Conservation (phyloP, 495 filamentous ascomycete species). For the Daldinia caldariorum region DNA sequence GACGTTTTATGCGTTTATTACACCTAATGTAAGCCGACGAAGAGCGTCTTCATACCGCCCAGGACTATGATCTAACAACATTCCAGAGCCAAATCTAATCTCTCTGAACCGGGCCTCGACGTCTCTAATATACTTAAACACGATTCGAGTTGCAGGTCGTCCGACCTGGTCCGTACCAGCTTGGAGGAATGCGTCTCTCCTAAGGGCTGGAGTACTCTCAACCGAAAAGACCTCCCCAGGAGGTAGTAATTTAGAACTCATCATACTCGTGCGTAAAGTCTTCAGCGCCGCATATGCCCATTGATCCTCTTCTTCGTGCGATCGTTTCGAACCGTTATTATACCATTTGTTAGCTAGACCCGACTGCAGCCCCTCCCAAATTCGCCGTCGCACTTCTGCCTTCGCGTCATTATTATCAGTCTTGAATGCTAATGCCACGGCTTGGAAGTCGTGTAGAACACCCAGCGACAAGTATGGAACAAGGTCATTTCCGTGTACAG, state of each 20-base stretch:
- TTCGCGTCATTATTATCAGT: slow-evolving; percentile 71
- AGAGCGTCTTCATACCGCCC: slow-evolving; percentile 72
- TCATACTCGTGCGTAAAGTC: slow-evolving; percentile 72
- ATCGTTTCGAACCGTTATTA: slow-evolving; percentile 38
- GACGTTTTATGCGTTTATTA: slow-evolving; percentile 36
- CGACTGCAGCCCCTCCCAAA: slow-evolving; percentile 68
- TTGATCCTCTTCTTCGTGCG: slow-evolving; percentile 65
- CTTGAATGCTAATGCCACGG: slow-evolving; percentile 75
- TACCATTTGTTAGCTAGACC: slow-evolving; percentile 60
- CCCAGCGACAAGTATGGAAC: slow-evolving; percentile 80
- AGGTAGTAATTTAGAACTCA: slow-evolving; percentile 73
- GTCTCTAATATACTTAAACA: slow-evolving; percentile 71
- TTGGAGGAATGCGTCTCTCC: slow-evolving; percentile 64
- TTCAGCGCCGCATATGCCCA: slow-evolving; percentile 78
- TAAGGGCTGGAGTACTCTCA: slow-evolving; percentile 68
- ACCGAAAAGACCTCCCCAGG: slow-evolving; percentile 81
- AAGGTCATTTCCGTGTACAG: slow-evolving; percentile 76
- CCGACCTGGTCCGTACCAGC: slow-evolving; percentile 61
- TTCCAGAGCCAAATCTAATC: slow-evolving; percentile 73
- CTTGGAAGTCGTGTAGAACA: slow-evolving; percentile 78
- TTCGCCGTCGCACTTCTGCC: slow-evolving; percentile 70
- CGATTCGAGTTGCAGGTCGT: slow-evolving; percentile 69
- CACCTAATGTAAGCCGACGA: slow-evolving; percentile 51
- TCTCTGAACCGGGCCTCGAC: slow-evolving; percentile 75
- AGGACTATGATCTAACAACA: slow-evolving; percentile 82